Base-by-base conservation (phyloP, 148 eudicot genomes). In the Pharnaceum exiguum region DNA sequence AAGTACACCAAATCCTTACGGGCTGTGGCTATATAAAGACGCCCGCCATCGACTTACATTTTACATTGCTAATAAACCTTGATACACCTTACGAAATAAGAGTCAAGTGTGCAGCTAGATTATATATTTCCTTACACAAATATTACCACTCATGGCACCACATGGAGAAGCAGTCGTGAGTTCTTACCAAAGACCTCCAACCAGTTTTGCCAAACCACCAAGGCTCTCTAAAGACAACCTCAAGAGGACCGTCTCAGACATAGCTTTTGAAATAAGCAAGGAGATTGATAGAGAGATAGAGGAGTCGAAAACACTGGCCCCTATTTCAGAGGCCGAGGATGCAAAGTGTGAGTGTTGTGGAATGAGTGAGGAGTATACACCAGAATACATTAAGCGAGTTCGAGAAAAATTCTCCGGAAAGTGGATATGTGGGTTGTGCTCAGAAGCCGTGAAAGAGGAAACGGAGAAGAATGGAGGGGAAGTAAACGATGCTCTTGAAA, bases 321-420 rank as follows among this genome's bases (percentile, higher is more conserved):
- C 79, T 0, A 77, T 87, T 33, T 71, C 85, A 0, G 96, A 87
- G 46, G 86, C 80, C 3, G 88, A 78, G 51, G 76, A 82, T 9
- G 89, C 84, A 12, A 88, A 78, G 54, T 88, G 96, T 32, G 96
- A 88, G 69, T 88, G 96, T 56, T 88, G 96, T 60, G 91, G 86
- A 19, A 85, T 88, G 96, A 59, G 71, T 8, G 96, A 88, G 48
- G 96, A 88, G 74, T 88, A 78, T 76, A 88, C 96, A 1, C 82
- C 76, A 0, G 82, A 78, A 67, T 85, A 88, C 71, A 64, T 84
- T 60, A 73, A 51, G 19, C 54, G 46, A 25, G 79, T 85, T 11
- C 75, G 81, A 1, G 75, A 68, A 10, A 78, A 69, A 70, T 78
- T 73, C 63, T 52, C 43, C 0, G 86, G 93, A 15, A 85, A 78